Evolutionary conservation across 1,284 basidiomycete species (phyloP).

Genomic region (Trichosporon sp.): DNA sequence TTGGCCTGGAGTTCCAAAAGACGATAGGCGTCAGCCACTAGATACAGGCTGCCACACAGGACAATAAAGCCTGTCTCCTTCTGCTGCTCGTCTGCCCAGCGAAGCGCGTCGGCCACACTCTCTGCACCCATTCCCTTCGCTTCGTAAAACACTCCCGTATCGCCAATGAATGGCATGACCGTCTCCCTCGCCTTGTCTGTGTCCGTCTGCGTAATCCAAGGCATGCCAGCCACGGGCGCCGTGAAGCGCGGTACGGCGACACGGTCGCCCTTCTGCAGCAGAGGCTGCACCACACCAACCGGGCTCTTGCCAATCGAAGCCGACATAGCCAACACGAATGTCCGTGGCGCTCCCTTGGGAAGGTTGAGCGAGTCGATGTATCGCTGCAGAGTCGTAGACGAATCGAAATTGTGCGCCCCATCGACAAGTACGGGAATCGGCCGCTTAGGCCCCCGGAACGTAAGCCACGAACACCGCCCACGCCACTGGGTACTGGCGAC

Average conservation of each 20-base stretch:
- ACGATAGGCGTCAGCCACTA: conserved; percentile 82
- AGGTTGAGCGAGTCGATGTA: conserved; percentile 60
- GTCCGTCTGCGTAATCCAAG: conserved; percentile 70
- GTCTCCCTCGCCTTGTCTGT: conserved; percentile 50
- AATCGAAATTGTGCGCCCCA: conserved; percentile 92
- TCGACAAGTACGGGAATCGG: conserved; percentile 62
- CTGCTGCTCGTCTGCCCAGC: conserved; percentile 26
- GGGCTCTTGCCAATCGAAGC: conserved; percentile 75
- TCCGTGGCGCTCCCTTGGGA: conserved; percentile 41
- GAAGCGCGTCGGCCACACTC: conserved; percentile 25
- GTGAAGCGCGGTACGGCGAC: conserved; percentile 60
- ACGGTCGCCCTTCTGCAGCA: conserved; percentile 51
- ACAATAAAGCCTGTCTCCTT: conserved; percentile 55
- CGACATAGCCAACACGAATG: conserved; percentile 70
- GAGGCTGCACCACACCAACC: conserved; percentile 60
- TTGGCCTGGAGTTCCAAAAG: conserved; percentile 28
- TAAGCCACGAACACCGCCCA: conserved; percentile 70
- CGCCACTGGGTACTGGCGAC: conserved; percentile 65
- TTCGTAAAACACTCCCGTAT: conserved; percentile 13
- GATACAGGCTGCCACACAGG: conserved; percentile 82
- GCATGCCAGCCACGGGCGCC: conserved; percentile 77
- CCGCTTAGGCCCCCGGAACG: conserved; percentile 29
- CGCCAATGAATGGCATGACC: conserved; percentile 37
- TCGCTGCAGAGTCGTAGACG: conserved; percentile 61
- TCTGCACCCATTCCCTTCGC: conserved; percentile 12